Evolutionary conservation across 208 protist genomes (phyloP), one percentile per base, ranked within the genome.

Genomic region (Crithidia brevicula): DNA sequence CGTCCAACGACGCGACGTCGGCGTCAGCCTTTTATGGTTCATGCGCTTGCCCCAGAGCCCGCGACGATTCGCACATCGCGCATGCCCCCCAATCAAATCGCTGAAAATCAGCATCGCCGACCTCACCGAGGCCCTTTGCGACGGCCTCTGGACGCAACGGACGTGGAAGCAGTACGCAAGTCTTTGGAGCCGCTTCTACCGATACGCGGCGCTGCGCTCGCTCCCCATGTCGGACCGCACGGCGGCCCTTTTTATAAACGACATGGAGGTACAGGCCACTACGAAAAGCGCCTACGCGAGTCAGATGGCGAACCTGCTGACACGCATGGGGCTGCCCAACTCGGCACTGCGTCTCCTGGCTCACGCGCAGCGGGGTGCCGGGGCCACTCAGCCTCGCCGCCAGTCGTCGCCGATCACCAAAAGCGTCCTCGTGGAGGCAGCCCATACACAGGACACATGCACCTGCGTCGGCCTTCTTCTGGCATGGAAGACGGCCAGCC

Each of bases 181-280:
- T 5, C n/a, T 49, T 7, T 49, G 43, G 43, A 49, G 9, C 43
- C n/a, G 43, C 16, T 23, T 49, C 43, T 49, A 49, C 43, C 43
- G n/a, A 18, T 49, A 22, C 43, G 43, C 43, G n/a, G 43, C n/a
- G 43, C 43, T 49, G 9, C 43, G 43, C 4, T 13, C 43, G 10
- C 43, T 49, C 43, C 43, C 43, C 43, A 49, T 49, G 43, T 49
- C 43, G 43, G n/a, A 49, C 43, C 9, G 43, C 16, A 49, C 43
- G 16, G n/a, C 43, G n/a, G 43, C n/a, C 16, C 43, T 13, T 22
- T 49, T 49, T 22, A 49, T 49, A 13, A 49, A 13, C 43, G 43
- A 49, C 43, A 22, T 49, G 34, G 34, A 49, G 9, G 43, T 49
- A 49, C 43, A 13, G 9, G 43, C 43, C 43, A 23, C n/a, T 18